A percentile compares a stretch with the other conserved stretches of the same genome.
These are phyloP conservation scores for Panellus pusillus DNA, from an alignment of 768 basidiomycete genomes.

Conservation along the genomic window DNA sequence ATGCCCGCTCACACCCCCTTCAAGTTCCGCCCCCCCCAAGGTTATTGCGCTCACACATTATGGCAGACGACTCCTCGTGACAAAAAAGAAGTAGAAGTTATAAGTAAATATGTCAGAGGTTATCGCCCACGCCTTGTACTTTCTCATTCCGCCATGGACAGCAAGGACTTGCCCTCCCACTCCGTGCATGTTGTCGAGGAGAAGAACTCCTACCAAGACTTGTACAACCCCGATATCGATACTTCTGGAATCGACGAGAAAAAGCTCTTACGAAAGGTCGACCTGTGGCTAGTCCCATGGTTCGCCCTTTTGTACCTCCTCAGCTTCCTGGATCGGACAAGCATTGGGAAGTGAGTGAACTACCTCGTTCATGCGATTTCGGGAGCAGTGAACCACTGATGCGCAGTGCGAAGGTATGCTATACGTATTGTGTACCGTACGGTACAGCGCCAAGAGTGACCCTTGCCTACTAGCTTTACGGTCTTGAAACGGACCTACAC, in stretches of 20 bases:
- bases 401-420: conserved; percentile 51
- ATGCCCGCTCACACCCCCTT: no score
- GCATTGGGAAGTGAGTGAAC: conserved; percentile 58
- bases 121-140: not conserved
- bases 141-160: conserved; percentile 10
- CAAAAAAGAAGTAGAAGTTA: not conserved
- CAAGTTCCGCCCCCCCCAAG: no score
- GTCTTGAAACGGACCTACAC: conserved; percentile 54
- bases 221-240: conserved; percentile 55
- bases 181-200: conserved; percentile 14
- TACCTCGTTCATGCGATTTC: not conserved
- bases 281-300: conserved; percentile 73
- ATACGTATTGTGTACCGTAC: not conserved
- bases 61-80: not conserved
- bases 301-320: conserved; percentile 71
- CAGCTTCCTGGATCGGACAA: conserved; percentile 66
- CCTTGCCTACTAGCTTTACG: conserved; percentile 47
- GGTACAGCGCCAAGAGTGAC: not conserved
- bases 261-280: conserved; percentile 59
- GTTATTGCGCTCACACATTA: no score
- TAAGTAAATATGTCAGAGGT: not conserved
- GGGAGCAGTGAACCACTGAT: not conserved
- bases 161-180: conserved; percentile 5
- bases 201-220: conserved; percentile 18
- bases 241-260: conserved; percentile 54